Evolutionary conservation across 441 rosid genomes (phyloP).

Genomic region (Cnidoscolus chayamansa): DNA sequence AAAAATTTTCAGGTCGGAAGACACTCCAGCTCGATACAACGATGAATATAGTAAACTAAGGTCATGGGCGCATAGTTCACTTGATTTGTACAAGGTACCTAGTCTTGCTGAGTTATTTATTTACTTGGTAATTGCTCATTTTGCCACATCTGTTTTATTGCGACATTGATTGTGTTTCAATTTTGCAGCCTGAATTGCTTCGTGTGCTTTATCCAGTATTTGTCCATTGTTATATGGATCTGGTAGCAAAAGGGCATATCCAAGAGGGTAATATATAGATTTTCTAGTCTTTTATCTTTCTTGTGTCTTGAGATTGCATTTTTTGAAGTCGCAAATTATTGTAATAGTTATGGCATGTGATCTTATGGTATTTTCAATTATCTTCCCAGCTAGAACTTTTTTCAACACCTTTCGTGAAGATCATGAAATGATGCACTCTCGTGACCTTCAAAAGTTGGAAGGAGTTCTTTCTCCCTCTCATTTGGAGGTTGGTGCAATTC

Average conservation of each 20-base stretch:
- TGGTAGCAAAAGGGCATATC: slow-evolving; percentile 77
- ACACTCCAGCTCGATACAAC: slow-evolving; percentile 59
- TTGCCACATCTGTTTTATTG: neutral
- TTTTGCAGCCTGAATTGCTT: slow-evolving; percentile 83
- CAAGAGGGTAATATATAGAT: slow-evolving; percentile 62
- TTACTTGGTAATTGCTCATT: slow-evolving; percentile 7
- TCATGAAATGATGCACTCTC: slow-evolving; percentile 78
- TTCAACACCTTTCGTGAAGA: slow-evolving; percentile 84
- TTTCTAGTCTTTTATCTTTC: slow-evolving; percentile 10
- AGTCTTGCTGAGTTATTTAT: slow-evolving; percentile 1
- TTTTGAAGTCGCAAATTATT: neutral
- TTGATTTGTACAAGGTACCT: slow-evolving; percentile 83
- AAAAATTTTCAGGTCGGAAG: slow-evolving; percentile 48
- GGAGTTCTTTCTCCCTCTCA: slow-evolving; percentile 93
- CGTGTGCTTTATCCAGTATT: slow-evolving; percentile 95
- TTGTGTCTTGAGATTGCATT: neutral
- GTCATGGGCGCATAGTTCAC: slow-evolving; percentile 78
- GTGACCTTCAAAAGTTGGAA: slow-evolving; percentile 93
- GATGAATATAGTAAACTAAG: slow-evolving; percentile 79
- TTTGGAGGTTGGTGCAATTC: slow-evolving; percentile 58
- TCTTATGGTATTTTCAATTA: slow-evolving; percentile 16
- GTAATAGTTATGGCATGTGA: slow-evolving; percentile 7
- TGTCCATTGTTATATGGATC: slow-evolving; percentile 91
- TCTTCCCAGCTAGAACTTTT: slow-evolving; percentile 63
- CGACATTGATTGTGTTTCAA: slow-evolving; percentile 19